Evolutionary conservation across 805 yeast genomes (phyloP), one percentile per base, ranked within the genome.

Genomic region (Zygoascus flipseniorum): DNA sequence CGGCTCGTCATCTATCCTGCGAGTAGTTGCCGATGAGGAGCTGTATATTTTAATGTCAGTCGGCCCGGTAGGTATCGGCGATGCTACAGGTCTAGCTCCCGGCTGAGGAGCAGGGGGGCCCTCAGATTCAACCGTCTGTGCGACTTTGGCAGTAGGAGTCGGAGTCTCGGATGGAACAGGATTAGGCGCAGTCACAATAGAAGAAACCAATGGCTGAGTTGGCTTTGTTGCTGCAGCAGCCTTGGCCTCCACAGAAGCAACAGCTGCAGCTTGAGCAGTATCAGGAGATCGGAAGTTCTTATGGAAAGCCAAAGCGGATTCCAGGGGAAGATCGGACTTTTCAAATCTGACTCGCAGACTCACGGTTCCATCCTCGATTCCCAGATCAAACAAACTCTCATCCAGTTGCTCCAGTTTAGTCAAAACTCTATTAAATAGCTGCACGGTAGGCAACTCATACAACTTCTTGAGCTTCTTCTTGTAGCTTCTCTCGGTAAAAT

Each of bases 1-100:
- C 2, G 62, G 63, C 0, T 66, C 69, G 0, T 71, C 72, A 6
- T 72, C 76, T 11, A 71, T 72, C 4, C 6, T 53, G 52, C 11
- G 52, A 44, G n/a, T 52, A 39, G 31, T 54, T 54, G 14, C 26
- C 11, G 49, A 26, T 2, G 49, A 4, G 9, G 49, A 28, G 8
- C 8, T 46, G 26, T 46, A 46, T 31, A 46, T 28, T 14, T 32
- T 46, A 23, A 46, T 31, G 16, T 46, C 31, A 10, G 23, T 11
- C 3, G 39, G 16, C 11, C 18, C 39, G 10, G 44, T 9, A 19
- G 28, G 18, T 13, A 16, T 9, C 31, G 31, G 19, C 3, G 43
- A 42, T 16, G 8, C 43, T 4, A 28, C 16, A 20, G n/a, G 16
- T 13, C n/a, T 16, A 37, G 31, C 18, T 14, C 8, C 43, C 3